Conservation (phyloP, 306 rosid genomes). For the Castanopsis chinensis region DNA sequence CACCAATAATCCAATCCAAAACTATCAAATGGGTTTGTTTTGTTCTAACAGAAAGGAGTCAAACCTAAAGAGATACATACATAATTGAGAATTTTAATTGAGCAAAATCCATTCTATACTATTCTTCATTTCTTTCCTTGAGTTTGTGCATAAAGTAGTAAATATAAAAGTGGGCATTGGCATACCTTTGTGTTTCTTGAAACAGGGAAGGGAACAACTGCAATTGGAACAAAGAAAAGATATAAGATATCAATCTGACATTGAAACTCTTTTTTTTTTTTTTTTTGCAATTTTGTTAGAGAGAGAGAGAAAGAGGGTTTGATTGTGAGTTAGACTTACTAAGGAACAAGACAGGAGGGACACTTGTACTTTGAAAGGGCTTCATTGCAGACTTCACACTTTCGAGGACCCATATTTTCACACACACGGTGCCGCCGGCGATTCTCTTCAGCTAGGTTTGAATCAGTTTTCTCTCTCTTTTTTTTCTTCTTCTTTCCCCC, state of each 20-base stretch:
- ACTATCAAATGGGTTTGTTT: background rate
- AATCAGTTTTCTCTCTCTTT: too few species aligned
- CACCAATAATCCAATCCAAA: background rate
- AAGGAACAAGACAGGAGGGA: conserved; percentile 68
- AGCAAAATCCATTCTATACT: too few species aligned
- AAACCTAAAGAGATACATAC: background rate
- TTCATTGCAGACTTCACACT: conserved; percentile 68
- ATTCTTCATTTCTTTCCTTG: background rate
- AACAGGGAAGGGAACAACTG: conserved; percentile 78
- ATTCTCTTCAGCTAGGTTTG: too few species aligned
- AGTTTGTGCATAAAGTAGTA: background rate
- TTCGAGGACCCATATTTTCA: conserved; percentile 53
- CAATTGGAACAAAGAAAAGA: conserved; percentile 2
- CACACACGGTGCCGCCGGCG: too few species aligned
- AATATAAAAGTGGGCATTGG: background rate
- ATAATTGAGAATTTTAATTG: too few species aligned
- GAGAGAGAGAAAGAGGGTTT: background rate
- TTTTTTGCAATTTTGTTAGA: too few species aligned
- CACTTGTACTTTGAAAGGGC: conserved; percentile 81
- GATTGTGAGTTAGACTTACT: conserved; percentile 38
- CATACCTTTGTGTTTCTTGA: conserved; percentile 85
- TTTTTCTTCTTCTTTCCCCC: too few species aligned
- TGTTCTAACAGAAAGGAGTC: background rate
- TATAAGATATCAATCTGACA: conserved; percentile 2
- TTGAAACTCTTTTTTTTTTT: background rate